Base-by-base conservation (phyloP, 257 asterid species). In the Plantago elongata region DNA sequence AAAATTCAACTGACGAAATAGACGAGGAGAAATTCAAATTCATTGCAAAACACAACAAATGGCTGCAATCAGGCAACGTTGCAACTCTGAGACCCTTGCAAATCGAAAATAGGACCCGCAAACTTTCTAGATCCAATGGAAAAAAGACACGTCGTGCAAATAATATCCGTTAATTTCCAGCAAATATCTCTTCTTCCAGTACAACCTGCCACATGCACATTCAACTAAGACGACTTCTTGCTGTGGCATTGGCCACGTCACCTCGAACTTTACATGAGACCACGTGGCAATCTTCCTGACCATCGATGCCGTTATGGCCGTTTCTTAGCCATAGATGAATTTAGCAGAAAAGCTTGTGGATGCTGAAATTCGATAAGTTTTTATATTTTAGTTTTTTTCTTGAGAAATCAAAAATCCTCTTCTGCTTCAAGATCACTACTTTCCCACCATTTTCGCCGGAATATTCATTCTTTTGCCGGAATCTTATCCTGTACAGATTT, bases 161-260 rank as follows among this genome's bases (percentile, higher is more conserved):
- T 38, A 69, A 42, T 45, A 64, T 64, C 80, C 75, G 58, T 49
- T 51, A 5, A 17, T 51, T 34, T 13, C 18, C 5, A 45, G 5
- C 13, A 64, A 69, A 79, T 79, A 75, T 79, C 78, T 60, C 57
- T 52, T 34, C 66, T 58, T 34, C 76, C 74, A 72, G 66, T 66
- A 48, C 48, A 61, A 38, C 67, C 12, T 14, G 69, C 74, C 84
- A 73, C 77, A 79, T 69, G 46, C 44, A 46, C 38, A 17, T 66
- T 11, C 55, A 46, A 34, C 55, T 52, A 56, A 12, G 12, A 30
- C 12, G 40, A 50, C 64, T 72, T 58, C 60, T 63, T 61, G 79
- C 67, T 62, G 42, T 44, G 72, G 49, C 69, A 7, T 37, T 38
- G 22, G 70, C 75, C 78, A 78, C 83, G 74, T 78, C 79, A 67